phyloP scores from a whole-genome alignment of 2,329 filamentous ascomycete species.

The Aspergillus thermomutatus region DNA sequence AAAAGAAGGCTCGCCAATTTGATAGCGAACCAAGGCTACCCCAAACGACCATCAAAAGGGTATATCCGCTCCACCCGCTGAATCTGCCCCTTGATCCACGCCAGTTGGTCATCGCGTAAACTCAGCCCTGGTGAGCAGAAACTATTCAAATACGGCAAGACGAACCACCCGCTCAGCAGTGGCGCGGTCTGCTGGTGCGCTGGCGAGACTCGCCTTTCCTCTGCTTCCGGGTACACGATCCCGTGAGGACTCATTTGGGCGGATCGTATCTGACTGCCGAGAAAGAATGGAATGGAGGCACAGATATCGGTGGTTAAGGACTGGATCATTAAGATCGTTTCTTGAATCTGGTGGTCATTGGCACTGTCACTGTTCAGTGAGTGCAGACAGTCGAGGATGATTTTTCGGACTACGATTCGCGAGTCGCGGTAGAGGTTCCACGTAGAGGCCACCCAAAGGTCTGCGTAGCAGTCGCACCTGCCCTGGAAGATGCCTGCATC shows the following conservation, averaged over 20 bases:
- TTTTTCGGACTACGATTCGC: constrained; percentile 24
- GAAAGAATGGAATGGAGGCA: constrained; percentile 25
- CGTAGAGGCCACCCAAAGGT: constrained; percentile 27
- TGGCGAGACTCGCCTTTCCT: constrained; percentile 12
- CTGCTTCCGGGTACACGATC: constrained; percentile 23
- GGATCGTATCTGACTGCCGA: constrained; percentile 23
- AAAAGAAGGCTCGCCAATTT: background rate
- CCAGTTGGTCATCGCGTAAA: constrained; percentile 15
- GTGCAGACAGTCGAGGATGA: constrained; percentile 25
- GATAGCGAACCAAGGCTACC: background rate
- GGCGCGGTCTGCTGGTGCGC: constrained; percentile 22
- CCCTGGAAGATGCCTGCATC: constrained; percentile 21
- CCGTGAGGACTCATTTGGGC: constrained; percentile 17
- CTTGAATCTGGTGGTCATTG: constrained; percentile 2
- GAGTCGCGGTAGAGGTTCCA: constrained; percentile 31
- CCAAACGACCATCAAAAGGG: constrained; percentile 5
- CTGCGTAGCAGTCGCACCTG: constrained; percentile 29
- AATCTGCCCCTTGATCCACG: constrained; percentile 23
- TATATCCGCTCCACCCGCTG: constrained; percentile 25
- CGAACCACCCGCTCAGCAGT: constrained; percentile 26
- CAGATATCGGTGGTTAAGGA: constrained; percentile 25
- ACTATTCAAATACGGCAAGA: constrained; percentile 17
- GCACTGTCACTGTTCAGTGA: constrained; percentile 7
- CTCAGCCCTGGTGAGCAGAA: constrained; percentile 16
- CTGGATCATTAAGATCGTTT: constrained; percentile 7